Base-by-base conservation (phyloP, 2,329 filamentous ascomycete genomes). In the Alternaria dauci region DNA sequence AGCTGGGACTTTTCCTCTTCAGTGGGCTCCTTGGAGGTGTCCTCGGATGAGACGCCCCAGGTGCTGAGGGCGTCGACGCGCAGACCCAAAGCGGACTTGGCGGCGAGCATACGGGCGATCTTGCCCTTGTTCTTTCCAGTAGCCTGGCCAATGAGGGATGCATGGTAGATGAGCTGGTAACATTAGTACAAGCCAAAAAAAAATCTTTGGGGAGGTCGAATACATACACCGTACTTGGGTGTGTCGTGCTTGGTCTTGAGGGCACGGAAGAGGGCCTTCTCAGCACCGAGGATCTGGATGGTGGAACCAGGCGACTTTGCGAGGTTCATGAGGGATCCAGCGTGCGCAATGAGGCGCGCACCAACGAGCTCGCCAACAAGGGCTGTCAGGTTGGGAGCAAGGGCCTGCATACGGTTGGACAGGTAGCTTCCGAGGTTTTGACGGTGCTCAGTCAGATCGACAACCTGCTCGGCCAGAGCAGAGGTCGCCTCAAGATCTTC, bases 191-290 rank as follows among this genome's bases (percentile, higher is more conserved):
- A 16, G 95, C 50, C 92, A 91, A 81, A 36, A 14, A 83, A 95
- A 96, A 78, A 96, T 23, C 20, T 23, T 4, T 25, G 8, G 8
- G 12, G 44, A 16, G 92, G 38, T 3, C 8, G 1, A 3, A 36
- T 43, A 71, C 71, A 66, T 69, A 73, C 69, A 63, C 95, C 95
- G 75, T 98, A 99, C 82, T 98, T 99, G 77, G 95, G 95, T 39
- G 95, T 99, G 77, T 97, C 93, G 81, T 98, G 94, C 87, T 99
- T 98, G 51, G 95, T 99, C 88, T 99, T 99, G 66, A 99, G 86
- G 20, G 95, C 95, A 76, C 95, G 90, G 90, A 99, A 99, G 44
- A 99, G 88, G 8, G 95, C 95, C 87, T 99, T 99, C 84, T 99
- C 95, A 62, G 95, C 95, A 84, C 95, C 95, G 58, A 98, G 89